Evolutionary conservation across 2,329 filamentous ascomycete species (phyloP), one percentile per base, ranked within the genome.

Genomic region (Cladobotryum mycophilum): DNA sequence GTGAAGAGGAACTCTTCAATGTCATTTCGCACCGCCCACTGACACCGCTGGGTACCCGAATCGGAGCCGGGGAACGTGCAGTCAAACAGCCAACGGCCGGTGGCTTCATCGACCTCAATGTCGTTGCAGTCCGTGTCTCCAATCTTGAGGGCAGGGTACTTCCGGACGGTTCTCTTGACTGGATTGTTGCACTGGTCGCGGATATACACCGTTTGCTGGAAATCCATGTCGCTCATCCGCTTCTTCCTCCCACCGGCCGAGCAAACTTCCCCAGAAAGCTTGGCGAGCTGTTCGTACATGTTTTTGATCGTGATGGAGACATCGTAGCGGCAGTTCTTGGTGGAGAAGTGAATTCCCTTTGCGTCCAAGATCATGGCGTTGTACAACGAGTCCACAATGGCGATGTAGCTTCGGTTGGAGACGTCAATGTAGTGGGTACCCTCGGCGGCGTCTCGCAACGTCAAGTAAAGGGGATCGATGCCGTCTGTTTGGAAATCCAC

Each of bases 61-160:
- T 60, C 58, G 1, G 60, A 58, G 1, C 64, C 65, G 0, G 69
- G 67, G 45, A 68, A 71, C 0, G 61, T 60, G 47, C 69, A 71
- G 22, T 63, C 63, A 53, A 70, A 70, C 25, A 60, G 57, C 67
- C 67, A 70, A 1, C 54, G 56, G 1, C 67, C 67, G 3, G 55
- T 60, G 0, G 51, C 17, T 22, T 60, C 61, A 15, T 66, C 60
- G 1, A 66, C 60, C 5, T 55, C 48, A 5, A 65, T 56, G 3
- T 62, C 57, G 1, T 55, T 55, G 48, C 69, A 71, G 8, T 59
- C 55, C 0, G 65, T 62, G 5, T 61, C 58, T 2, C 67, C 69
- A 6, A 71, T 53, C 2, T 52, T 53, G 12, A 71, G 61, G 12
- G 58, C 54, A 4, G 61, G 67, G 48, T 59, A 70, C 45, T 49